Conservation (phyloP, 106 monocot genomes). For the Amphibolis antarctica region DNA sequence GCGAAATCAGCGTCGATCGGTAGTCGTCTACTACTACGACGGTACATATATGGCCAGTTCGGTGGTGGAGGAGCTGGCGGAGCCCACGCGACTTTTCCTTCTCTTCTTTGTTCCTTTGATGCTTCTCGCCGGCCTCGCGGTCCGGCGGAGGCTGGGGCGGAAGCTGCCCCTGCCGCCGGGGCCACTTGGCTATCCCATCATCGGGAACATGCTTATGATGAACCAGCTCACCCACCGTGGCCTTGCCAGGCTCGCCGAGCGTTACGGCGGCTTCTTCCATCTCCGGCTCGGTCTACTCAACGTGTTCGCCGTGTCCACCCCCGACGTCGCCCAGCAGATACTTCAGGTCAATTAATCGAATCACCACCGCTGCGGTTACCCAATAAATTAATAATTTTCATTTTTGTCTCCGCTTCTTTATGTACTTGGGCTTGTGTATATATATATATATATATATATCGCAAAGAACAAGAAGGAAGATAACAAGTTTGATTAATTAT, state of each 20-base stretch:
- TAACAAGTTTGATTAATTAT: too few species aligned
- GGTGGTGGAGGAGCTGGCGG: neutral
- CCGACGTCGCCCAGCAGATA: conserved; percentile 65
- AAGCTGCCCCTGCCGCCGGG: conserved; percentile 57
- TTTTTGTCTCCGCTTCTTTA: too few species aligned
- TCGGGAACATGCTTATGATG: conserved; percentile 86
- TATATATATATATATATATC: too few species aligned
- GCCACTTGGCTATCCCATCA: conserved; percentile 44
- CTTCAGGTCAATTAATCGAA: conserved; percentile 22
- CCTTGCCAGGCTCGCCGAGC: conserved; percentile 46
- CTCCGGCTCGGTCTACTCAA: conserved; percentile 68
- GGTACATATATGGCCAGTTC: too few species aligned
- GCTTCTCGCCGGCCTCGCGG: neutral
- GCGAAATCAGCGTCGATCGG: too few species aligned
- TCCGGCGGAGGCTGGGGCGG: conserved; percentile 6
- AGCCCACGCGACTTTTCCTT: neutral
- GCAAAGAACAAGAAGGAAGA: too few species aligned
- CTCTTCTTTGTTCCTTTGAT: conserved; percentile 10
- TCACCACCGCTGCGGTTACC: too few species aligned
- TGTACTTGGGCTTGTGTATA: too few species aligned
- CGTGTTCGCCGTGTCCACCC: conserved; percentile 68
- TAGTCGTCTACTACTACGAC: too few species aligned
- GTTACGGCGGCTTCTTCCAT: conserved; percentile 58
- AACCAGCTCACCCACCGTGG: conserved; percentile 94
- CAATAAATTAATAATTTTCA: too few species aligned